These are phyloP conservation scores for Telfairia occidentalis DNA, from an alignment of 331 rosid genomes.

Conservation along the genomic window DNA sequence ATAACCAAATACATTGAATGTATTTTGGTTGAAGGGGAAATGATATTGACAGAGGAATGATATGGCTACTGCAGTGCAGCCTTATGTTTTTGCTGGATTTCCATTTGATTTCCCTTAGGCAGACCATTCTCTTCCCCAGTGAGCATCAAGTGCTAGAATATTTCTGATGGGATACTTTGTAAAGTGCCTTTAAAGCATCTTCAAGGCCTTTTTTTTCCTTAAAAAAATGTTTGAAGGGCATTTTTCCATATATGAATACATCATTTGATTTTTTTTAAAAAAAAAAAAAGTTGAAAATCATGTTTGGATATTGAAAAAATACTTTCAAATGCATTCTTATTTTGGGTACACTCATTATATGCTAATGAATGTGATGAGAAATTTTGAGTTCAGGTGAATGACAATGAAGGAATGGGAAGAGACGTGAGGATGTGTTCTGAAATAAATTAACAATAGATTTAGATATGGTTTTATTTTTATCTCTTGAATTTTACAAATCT, in stretches of 20 bases:
- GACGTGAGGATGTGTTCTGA: not conserved
- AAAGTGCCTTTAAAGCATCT: constrained; percentile 7
- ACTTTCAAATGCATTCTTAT: not conserved
- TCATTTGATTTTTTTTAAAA: not conserved
- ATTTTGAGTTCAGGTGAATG: no score
- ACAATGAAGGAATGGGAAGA: not conserved
- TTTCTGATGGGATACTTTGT: constrained; percentile 2
- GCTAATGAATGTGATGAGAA: not conserved
- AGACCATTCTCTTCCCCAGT: not conserved
- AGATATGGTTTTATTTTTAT: not conserved
- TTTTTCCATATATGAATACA: not conserved
- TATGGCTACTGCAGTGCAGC: not conserved
- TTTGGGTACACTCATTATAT: not conserved
- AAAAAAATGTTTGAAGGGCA: not conserved
- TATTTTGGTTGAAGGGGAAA: not conserved
- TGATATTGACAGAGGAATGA: not conserved
- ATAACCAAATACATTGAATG: constrained; percentile 8
- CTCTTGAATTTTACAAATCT: not conserved
- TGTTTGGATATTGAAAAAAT: not conserved
- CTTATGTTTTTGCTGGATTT: constrained; percentile 1
- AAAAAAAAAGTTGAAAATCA: no score
- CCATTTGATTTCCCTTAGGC: not conserved
- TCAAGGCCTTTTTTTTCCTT: not conserved
- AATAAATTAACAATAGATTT: not conserved
- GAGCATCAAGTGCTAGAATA: not conserved